Base-by-base conservation (phyloP, 257 asterid species). In the Przewalskia tangutica region DNA sequence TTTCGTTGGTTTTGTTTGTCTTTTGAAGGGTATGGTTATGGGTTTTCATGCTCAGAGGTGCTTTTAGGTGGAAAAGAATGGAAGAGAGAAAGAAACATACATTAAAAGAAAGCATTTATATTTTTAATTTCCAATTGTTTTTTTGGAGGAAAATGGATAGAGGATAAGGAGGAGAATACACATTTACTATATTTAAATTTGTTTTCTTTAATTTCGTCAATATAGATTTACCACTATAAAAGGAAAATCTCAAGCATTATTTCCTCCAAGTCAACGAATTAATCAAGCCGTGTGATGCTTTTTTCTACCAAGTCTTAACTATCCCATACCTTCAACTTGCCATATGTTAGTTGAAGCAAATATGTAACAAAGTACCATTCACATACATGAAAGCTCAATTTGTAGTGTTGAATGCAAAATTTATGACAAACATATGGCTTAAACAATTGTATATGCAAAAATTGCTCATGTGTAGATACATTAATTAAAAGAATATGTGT, bases 401-500 rank as follows among this genome's bases (percentile, higher is more conserved):
- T 73, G 79, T 73, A 48, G 60, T 1, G 79, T 73, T 20, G 20
- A 48, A n/a, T 73, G n/a, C 42, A 20, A 73, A 48, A 44, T 71
- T 11, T 18, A 58, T 71, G 40, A 8, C 54, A 67, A 67, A 67
- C 23, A 23, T 40, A 67, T 8, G 32, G 32, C 12, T 68, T 71
- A 20, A 71, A 71, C 42, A 71, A 71, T 44, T 71, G 40, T 71
- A 46, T 71, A 46, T 71, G 59, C 4, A 42, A 14, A 44, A 5
- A 56, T 71, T 18, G n/a, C 59, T 10, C 18, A 71, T 71, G 58
- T 32, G 79, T 50, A 13, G 79, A 48, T 50, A 48, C 60, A 73
- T 73, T 73, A 50, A 50, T 73, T 48, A 73, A 73, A 64, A 73
- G 46, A 73, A 73, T 73, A 51, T 53, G 65, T 65, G 83, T 68